Evolutionary conservation across 2,329 filamentous ascomycete genomes (phyloP).

Genomic region (Lomentospora prolificans): DNA sequence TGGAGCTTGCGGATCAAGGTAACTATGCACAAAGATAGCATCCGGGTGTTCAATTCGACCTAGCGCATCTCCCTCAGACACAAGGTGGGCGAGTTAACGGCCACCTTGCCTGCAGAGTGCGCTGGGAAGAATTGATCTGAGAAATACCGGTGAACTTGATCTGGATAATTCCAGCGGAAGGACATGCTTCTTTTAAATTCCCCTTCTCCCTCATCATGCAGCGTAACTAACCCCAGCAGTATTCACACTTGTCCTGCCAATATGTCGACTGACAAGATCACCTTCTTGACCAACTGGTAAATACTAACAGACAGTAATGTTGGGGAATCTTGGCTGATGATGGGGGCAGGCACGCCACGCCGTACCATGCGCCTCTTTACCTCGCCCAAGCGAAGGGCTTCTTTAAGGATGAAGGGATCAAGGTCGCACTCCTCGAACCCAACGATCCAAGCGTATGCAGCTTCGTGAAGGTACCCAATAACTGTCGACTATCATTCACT

Average conservation of each 20-base stretch:
- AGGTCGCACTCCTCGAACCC: constrained; percentile 67
- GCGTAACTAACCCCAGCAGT: constrained; percentile 30
- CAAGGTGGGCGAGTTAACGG: background rate
- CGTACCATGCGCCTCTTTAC: constrained; percentile 71
- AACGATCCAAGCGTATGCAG: constrained; percentile 60
- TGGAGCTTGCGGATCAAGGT: constrained; percentile 31
- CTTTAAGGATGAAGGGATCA: constrained; percentile 66
- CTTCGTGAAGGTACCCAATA: too few relatives aligned
- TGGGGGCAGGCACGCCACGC: constrained; percentile 63
- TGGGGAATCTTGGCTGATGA: constrained; percentile 9
- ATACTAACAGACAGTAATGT: constrained; percentile 16
- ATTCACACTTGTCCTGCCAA: constrained; percentile 32
- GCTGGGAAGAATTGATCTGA: constrained; percentile 41
- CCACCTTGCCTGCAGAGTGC: constrained; percentile 9
- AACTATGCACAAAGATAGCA: constrained; percentile 28
- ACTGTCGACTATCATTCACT: background rate
- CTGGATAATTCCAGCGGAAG: constrained; percentile 83
- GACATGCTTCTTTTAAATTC: constrained; percentile 62
- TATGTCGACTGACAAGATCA: constrained; percentile 79
- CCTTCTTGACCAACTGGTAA: constrained; percentile 77
- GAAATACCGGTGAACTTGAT: constrained; percentile 80
- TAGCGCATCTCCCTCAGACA: constrained; percentile 9
- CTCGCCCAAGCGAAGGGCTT: constrained; percentile 67
- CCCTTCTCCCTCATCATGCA: constrained; percentile 16
- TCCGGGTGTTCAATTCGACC: constrained; percentile 24